Evolutionary conservation across 2,329 filamentous ascomycete species (phyloP).

Genomic region (Phyllosticta paracitricarpa): DNA sequence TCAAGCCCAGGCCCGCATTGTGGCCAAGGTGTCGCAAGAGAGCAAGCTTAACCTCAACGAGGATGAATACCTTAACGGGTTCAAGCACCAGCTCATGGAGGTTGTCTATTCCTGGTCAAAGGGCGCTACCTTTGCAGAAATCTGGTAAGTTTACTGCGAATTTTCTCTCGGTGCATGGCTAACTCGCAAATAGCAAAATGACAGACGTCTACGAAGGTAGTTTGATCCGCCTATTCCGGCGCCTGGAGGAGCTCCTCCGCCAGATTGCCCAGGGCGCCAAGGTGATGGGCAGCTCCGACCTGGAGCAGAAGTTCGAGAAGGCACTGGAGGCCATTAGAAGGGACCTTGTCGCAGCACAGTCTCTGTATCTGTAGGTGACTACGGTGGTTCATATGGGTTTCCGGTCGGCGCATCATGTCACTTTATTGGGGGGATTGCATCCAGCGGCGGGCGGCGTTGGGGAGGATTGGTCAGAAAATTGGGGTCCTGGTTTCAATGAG

Average conservation of each 20-base stretch:
- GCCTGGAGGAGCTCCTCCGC: constrained; percentile 83
- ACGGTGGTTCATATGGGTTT: neutral
- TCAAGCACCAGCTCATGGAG: constrained; percentile 96
- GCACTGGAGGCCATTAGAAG: constrained; percentile 76
- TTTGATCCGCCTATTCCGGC: constrained; percentile 88
- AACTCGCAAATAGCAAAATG: constrained; percentile 65
- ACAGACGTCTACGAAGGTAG: constrained; percentile 97
- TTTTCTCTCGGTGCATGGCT: constrained; percentile 1
- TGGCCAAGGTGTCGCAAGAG: constrained; percentile 90
- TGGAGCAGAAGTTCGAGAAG: constrained; percentile 84
- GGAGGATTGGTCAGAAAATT: neutral
- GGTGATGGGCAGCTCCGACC: constrained; percentile 94
- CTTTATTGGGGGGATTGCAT: constrained; percentile 2
- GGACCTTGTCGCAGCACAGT: constrained; percentile 92
- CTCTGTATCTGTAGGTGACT: constrained; percentile 58
- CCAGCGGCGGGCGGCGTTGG: constrained; percentile 1
- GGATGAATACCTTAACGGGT: constrained; percentile 78
- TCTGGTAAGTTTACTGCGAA: constrained; percentile 60
- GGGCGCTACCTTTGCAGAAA: constrained; percentile 80
- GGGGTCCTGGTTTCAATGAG: neutral
- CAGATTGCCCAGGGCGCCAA: constrained; percentile 95
- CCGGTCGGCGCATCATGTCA: neutral
- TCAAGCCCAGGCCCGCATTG: constrained; percentile 71
- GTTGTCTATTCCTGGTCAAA: constrained; percentile 89
- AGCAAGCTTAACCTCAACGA: constrained; percentile 92